Evolutionary conservation across 495 filamentous ascomycete species (phyloP).

Genomic region (Trichoderma parareesei): DNA sequence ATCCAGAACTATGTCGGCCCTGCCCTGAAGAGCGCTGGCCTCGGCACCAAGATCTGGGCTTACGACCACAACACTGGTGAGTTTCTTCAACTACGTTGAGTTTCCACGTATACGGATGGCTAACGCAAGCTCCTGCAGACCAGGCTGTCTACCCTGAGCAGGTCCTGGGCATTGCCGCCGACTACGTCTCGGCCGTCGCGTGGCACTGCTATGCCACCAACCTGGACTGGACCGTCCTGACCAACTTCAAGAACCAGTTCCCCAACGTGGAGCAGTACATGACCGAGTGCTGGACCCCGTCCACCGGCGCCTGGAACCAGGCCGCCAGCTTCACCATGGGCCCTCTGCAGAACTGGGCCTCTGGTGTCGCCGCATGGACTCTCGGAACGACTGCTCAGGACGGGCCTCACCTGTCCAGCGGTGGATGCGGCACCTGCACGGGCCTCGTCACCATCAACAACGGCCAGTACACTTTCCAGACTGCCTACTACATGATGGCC

Average conservation of each 20-base stretch:
- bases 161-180: constrained; percentile 33
- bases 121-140: constrained; percentile 17
- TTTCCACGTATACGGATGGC: neutral
- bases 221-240: constrained; percentile 44
- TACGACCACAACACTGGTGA: constrained; percentile 51
- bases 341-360: constrained; percentile 49
- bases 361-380: constrained; percentile 46
- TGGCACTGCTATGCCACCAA: constrained; percentile 49
- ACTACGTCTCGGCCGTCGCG: constrained; percentile 41
- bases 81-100: neutral
- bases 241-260: constrained; percentile 38
- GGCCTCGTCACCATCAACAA: constrained; percentile 42
- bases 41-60: constrained; percentile 43
- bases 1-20: constrained; percentile 44
- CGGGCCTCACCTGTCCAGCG: constrained; percentile 45
- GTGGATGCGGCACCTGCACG: constrained; percentile 38
- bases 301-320: constrained; percentile 38
- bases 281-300: constrained; percentile 51
- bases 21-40: constrained; percentile 31
- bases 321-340: constrained; percentile 46
- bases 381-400: constrained; percentile 42
- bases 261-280: constrained; percentile 44
- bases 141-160: constrained; percentile 38
- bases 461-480: constrained; percentile 35
- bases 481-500: constrained; percentile 50